Base-by-base conservation (phyloP, 139 green algal genomes). In the Chlamydomonas applanata region DNA sequence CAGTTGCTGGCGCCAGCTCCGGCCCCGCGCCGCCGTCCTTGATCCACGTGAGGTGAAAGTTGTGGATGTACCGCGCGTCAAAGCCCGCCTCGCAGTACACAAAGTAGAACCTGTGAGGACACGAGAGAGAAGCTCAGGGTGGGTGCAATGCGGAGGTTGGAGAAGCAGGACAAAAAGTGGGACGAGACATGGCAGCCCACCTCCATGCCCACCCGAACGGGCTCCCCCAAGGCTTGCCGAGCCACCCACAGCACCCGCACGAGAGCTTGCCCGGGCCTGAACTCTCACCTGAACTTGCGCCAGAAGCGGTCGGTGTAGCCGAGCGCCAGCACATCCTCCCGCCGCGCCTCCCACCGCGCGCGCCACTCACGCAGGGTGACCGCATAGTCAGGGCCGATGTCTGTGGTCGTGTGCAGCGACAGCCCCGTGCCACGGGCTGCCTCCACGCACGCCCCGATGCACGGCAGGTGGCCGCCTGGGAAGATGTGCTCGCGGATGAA, bases 401-500 rank as follows among this genome's bases (percentile, higher is more conserved):
- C 92, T n/a, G 75, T 32, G 32, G 57, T 83, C 44, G 72, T 75
- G 29, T 83, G 67, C 67, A 73, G 25, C 27, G 9, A 49, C 45
- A 73, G 67, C 2, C 67, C 67, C 1, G 67, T 73, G 67, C 67
- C 82, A 24, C 80, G 71, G 3, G 90, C 87, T 17, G 87, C 87
- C 44, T 94, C 85, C n/a, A 89, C 86, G 82, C 96, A 94, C 17
- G 87, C 89, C 2, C 83, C 87, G 71, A 96, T 84, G 78, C 72
- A 90, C n/a, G 90, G 91, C 56, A 97, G 83, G 83, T 97, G 93
- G 29, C 89, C 91, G 14, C 93, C 94, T 3, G 94, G 94, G 88
- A 99, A 99, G 82, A 99, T 97, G 86, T 98, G 93, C 83, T 97
- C 91, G 25, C 95, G 87, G 73, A 99, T 99, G 87, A 99, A 99